A percentile compares a stretch with the other conserved stretches of the same genome.
phyloP scores from a whole-genome alignment of 2,329 filamentous ascomycete species.

The Cercospora sp. region DNA sequence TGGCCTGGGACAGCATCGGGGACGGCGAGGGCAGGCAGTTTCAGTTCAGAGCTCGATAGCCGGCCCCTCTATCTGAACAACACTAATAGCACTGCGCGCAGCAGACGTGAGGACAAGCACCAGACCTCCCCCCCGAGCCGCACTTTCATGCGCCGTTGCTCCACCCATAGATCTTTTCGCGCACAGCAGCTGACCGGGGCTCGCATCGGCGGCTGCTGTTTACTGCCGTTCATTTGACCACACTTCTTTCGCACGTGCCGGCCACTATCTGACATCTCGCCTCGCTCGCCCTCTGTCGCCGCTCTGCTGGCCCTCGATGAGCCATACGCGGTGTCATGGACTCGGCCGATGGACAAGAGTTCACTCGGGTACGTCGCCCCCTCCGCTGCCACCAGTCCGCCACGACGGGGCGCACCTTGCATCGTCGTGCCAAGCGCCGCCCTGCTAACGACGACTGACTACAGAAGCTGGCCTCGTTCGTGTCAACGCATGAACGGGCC shows the following conservation, averaged over 20 bases:
- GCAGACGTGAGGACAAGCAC: neutral
- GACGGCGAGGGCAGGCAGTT: neutral
- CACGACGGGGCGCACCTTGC: conserved; percentile 4
- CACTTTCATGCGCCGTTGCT: neutral
- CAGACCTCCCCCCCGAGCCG: neutral
- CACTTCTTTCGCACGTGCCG: conserved; percentile 3
- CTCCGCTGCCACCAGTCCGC: neutral
- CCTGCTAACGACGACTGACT: neutral
- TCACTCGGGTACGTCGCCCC: conserved; percentile 69
- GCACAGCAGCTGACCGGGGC: neutral
- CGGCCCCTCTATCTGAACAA: neutral
- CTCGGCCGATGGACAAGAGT: conserved; percentile 85
- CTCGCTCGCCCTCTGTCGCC: neutral
- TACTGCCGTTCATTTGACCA: conserved; percentile 1
- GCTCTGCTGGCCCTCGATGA: conserved; percentile 4
- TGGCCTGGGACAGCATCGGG: neutral
- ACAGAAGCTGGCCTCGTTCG: conserved; percentile 92
- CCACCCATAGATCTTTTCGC: neutral
- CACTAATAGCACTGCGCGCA: neutral
- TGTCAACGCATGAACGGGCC: conserved; percentile 95
- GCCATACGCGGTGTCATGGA: conserved; percentile 57
- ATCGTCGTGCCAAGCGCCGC: neutral
- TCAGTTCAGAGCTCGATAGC: neutral
- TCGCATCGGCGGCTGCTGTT: neutral
- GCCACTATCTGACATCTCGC: conserved; percentile 2